Evolutionary conservation across 495 filamentous ascomycete genomes (phyloP).

Genomic region (Terfezia boudieri): DNA sequence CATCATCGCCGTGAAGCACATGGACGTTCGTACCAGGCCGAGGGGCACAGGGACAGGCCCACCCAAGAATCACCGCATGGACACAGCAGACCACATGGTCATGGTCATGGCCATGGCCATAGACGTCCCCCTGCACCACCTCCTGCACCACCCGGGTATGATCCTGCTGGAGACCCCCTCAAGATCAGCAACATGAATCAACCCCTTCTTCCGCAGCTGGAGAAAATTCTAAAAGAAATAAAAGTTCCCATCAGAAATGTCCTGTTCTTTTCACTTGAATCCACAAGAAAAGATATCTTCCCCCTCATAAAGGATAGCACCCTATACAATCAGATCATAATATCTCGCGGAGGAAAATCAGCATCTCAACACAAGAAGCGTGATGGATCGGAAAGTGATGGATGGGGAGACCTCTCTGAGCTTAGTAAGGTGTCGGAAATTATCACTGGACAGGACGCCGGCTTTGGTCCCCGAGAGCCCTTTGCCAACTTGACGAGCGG

Average conservation of each 20-base stretch:
- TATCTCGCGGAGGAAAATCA: conserved; percentile 4
- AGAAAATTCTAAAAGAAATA: conserved; percentile 18
- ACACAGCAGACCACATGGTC: too few species aligned
- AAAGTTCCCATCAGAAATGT: conserved; percentile 24
- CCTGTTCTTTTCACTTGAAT: conserved; percentile 25
- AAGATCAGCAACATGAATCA: conserved; percentile 25
- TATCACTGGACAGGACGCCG: conserved; percentile 23
- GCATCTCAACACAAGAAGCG: background rate
- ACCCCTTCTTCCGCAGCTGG: conserved; percentile 18
- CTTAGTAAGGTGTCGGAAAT: conserved; percentile 24
- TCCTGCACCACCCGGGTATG: conserved; percentile 10
- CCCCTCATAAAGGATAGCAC: conserved; percentile 23
- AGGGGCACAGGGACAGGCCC: too few species aligned
- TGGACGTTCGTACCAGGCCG: too few species aligned
- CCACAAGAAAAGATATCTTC: conserved; percentile 27
- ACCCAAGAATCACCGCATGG: too few species aligned
- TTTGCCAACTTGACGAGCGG: conserved; percentile 15
- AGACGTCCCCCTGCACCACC: background rate
- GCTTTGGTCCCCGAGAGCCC: conserved; percentile 11
- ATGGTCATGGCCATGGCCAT: background rate
- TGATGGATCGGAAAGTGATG: background rate
- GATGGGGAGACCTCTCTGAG: conserved; percentile 12
- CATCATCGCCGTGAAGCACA: too few species aligned
- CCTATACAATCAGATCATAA: conserved; percentile 21
- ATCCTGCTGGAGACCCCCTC: conserved; percentile 23